phyloP scores from a whole-genome alignment of 192 early-diverging fungal genomes.

The Backusella tarrabulga region DNA sequence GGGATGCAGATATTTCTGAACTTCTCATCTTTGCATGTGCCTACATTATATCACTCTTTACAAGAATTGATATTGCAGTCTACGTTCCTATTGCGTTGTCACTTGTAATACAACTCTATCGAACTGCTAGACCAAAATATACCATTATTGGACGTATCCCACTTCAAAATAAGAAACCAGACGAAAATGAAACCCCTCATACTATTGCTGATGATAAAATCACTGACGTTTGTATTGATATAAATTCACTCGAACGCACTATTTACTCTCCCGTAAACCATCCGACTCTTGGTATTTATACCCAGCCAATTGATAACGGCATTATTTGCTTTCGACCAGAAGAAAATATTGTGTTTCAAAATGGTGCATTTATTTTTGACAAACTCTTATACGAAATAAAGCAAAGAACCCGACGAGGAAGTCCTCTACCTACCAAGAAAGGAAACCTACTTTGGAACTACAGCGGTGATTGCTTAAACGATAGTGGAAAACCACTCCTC shows the following conservation, averaged over 20 bases:
- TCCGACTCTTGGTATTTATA: neutral
- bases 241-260: neutral
- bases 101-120: slow-evolving; percentile 71
- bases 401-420: slow-evolving; percentile 20
- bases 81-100: slow-evolving; percentile 75
- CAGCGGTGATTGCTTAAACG: slow-evolving; percentile 41
- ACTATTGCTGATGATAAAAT: neutral
- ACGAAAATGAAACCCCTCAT: neutral
- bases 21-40: slow-evolving; percentile 50
- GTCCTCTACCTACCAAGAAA: neutral
- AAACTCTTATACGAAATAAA: slow-evolving; percentile 46
- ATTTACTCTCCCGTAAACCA: slow-evolving; percentile 29
- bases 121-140: slow-evolving; percentile 71
- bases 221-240: neutral
- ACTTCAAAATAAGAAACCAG: neutral
- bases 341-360: slow-evolving; percentile 71
- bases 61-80: slow-evolving; percentile 67
- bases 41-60: slow-evolving; percentile 61
- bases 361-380: slow-evolving; percentile 55
- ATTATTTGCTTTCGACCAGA: slow-evolving; percentile 70
- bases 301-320: slow-evolving; percentile 43
- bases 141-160: slow-evolving; percentile 45
- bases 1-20: slow-evolving; percentile 62
- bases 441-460: slow-evolving; percentile 29
- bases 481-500: slow-evolving; percentile 46